A percentile compares a stretch with the other conserved stretches of the same genome.
Evolutionary conservation across 768 basidiomycete species (phyloP).

Genomic region (Pisolithus microcarpus): DNA sequence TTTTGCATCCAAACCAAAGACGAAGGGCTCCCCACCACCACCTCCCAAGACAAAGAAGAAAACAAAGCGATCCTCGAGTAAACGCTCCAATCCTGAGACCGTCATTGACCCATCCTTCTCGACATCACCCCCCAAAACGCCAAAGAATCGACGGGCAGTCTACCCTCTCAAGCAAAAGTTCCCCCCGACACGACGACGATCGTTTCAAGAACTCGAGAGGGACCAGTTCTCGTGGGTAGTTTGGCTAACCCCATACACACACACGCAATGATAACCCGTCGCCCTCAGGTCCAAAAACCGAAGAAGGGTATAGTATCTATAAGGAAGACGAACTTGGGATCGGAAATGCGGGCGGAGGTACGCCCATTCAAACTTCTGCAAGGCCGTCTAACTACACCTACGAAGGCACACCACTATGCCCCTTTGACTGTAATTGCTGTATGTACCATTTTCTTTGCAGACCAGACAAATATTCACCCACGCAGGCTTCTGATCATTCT

Average conservation of each 20-base stretch:
- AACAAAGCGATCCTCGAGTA: constrained; percentile 28
- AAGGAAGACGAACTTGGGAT: constrained; percentile 82
- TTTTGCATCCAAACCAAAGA: constrained; percentile 52
- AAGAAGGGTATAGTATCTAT: constrained; percentile 73
- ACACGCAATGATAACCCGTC: constrained; percentile 7
- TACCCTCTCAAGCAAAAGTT: constrained; percentile 12
- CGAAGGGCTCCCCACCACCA: constrained; percentile 7
- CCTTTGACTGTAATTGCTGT: constrained; percentile 90
- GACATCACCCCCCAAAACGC: constrained; percentile 29
- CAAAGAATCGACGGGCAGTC: constrained; percentile 24
- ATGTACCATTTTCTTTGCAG: constrained; percentile 24
- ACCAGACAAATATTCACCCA: not conserved
- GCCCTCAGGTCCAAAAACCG: constrained; percentile 62
- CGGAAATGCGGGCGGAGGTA: constrained; percentile 62
- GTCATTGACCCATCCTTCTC: constrained; percentile 57
- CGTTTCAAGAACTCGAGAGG: constrained; percentile 74
- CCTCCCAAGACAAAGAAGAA: constrained; percentile 33
- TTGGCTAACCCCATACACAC: not conserved
- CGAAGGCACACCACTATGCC: constrained; percentile 75
- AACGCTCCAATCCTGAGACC: constrained; percentile 43
- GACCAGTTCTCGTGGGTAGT: constrained; percentile 53
- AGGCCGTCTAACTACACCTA: constrained; percentile 15
- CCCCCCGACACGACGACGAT: constrained; percentile 30
- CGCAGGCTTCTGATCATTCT: constrained; percentile 21
- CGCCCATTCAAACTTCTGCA: constrained; percentile 19